phyloP scores from a whole-genome alignment of 176 grass and related monocot genomes.

The Oryza meridionalis region DNA sequence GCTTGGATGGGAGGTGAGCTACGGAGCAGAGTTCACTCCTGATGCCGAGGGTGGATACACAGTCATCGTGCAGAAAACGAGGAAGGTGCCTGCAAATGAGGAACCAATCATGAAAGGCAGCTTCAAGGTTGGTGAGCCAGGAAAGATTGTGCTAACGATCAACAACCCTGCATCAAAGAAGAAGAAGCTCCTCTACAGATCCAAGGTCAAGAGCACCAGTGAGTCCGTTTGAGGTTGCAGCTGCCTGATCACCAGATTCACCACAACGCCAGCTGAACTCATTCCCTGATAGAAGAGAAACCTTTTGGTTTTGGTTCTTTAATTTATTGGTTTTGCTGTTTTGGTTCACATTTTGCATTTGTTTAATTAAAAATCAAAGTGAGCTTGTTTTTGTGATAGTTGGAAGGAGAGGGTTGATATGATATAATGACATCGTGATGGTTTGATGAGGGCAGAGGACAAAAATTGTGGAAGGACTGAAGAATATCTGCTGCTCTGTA shows the following conservation, averaged over 20 bases:
- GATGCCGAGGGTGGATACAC: constrained; percentile 80
- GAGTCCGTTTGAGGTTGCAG: constrained; percentile 39
- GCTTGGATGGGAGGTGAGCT: constrained; percentile 83
- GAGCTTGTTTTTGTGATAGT: constrained; percentile 70
- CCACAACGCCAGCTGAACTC: constrained; percentile 20
- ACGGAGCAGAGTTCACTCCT: constrained; percentile 77
- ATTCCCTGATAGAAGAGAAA: constrained; percentile 43
- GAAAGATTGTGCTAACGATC: constrained; percentile 71
- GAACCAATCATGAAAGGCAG: constrained; percentile 82
- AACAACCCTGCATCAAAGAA: constrained; percentile 91
- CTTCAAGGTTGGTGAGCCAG: constrained; percentile 72
- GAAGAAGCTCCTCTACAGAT: constrained; percentile 95
- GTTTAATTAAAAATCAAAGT: constrained; percentile 59
- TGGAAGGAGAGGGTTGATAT: constrained; percentile 33
- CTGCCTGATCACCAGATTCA: constrained; percentile 18
- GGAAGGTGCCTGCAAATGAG: constrained; percentile 73
- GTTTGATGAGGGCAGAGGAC: constrained; percentile 43
- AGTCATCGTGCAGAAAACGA: constrained; percentile 88
- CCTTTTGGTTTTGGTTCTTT: constrained; percentile 59
- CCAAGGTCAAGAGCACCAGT: constrained; percentile 70
- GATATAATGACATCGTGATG: constrained; percentile 48
- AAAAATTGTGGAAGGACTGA: background rate
- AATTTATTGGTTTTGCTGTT: constrained; percentile 62
- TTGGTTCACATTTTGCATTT: constrained; percentile 61
- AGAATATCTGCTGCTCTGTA: constrained; percentile 67